Conservation (phyloP, 805 yeast species). For the Sugiyamaella qingdaonensis region DNA sequence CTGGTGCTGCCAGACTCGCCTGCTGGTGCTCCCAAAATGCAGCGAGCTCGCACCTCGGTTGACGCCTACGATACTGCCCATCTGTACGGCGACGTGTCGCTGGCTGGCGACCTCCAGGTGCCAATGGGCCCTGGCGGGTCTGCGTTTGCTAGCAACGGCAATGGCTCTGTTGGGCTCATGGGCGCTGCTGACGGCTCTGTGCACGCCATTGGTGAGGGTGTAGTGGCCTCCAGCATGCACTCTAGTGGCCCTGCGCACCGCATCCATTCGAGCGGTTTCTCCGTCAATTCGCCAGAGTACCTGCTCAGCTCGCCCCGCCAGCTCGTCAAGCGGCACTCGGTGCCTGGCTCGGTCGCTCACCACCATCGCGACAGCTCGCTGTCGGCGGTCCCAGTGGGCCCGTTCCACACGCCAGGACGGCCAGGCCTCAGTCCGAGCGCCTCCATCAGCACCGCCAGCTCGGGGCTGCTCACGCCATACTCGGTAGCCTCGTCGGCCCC, state of each 20-base stretch:
- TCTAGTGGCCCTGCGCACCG: too few relatives aligned
- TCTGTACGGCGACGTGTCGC: neutral
- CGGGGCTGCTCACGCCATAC: slow-evolving; percentile 14
- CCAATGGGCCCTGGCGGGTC: neutral
- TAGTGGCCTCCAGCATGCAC: neutral
- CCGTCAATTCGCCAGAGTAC: neutral
- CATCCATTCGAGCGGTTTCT: too few relatives aligned
- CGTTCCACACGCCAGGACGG: neutral
- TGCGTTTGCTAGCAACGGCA: neutral
- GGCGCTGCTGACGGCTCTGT: slow-evolving; percentile 1
- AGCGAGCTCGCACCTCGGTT: neutral
- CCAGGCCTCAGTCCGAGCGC: neutral
- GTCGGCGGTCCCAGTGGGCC: neutral
- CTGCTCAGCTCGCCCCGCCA: neutral
- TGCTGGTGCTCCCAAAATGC: neutral
- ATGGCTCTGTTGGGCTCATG: neutral
- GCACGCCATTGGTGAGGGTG: neutral
- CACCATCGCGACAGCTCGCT: neutral
- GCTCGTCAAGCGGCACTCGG: neutral
- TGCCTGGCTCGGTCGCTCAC: neutral
- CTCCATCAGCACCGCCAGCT: neutral
- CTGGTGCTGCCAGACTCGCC: slow-evolving; percentile 5
- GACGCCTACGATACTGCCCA: neutral
- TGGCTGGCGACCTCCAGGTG: neutral
- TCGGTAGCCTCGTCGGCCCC: slow-evolving; percentile 8